Evolutionary conservation across 805 yeast species (phyloP).

Genomic region (Candida orba): DNA sequence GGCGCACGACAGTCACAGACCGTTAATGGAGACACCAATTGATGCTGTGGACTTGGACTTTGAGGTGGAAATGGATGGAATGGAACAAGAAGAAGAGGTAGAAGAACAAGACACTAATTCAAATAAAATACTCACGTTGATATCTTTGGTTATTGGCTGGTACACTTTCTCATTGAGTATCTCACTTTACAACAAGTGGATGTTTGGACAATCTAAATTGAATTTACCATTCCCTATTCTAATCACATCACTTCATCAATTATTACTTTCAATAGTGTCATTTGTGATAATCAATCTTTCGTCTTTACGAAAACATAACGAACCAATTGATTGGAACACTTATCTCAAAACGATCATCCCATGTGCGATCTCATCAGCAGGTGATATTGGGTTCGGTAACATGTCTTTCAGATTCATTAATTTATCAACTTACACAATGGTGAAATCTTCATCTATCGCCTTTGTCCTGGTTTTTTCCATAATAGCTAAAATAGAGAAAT

Average conservation of each 20-base stretch:
- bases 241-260: constrained; percentile 81
- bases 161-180: constrained; percentile 61
- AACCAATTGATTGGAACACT: constrained; percentile 23
- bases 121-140: not conserved
- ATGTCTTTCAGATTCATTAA: constrained; percentile 74
- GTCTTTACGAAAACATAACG: constrained; percentile 1
- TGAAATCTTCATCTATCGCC: constrained; percentile 80
- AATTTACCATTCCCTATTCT: constrained; percentile 79
- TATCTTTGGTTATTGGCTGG: constrained; percentile 46
- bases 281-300: constrained; percentile 16
- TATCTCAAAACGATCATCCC: constrained; percentile 61
- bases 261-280: constrained; percentile 51
- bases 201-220: constrained; percentile 74
- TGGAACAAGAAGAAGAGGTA: no score
- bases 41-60: not conserved
- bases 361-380: constrained; percentile 81
- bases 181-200: constrained; percentile 90
- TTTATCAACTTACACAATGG: constrained; percentile 83
- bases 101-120: not conserved
- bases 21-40: not conserved
- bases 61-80: no score
- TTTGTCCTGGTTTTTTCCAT: constrained; percentile 89
- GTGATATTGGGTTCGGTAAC: constrained; percentile 92
- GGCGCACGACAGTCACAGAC: not conserved
- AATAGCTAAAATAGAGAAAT: constrained; percentile 66